Base-by-base conservation (phyloP, 164 flowering plant genomes). In the Kingdonia uniflora region DNA sequence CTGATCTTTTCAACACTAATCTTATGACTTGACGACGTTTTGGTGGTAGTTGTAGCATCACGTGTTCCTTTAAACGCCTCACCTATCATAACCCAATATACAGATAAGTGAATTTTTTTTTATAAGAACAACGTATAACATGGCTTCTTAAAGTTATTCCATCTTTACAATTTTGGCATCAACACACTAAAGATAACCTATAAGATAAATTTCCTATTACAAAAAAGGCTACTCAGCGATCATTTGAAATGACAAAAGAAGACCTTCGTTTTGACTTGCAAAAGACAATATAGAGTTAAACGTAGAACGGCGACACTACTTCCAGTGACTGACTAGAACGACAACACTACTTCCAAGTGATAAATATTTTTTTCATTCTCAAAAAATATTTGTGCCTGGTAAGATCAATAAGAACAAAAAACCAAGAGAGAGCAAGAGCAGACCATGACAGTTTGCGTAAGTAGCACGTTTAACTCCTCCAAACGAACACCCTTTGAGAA, bases 371-470 rank as follows among this genome's bases (percentile, higher is more conserved):
- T n/a, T n/a, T n/a, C n/a, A n/a, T n/a, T n/a, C n/a, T n/a, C n/a
- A n/a, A 25, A 20, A 21, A 19, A 43, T 26, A 21, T 22, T 23
- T 23, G 29, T 14, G 11, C 15, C 21, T 35, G 23, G 57, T 29
- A 37, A 42, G 51, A 5, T 42, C 35, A 11, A 19, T 25, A 25
- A 16, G n/a, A 40, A 15, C 51, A 49, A 50, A n/a, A n/a, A n/a
- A 33, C 24, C 15, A 49, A 35, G 8, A 63, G 41, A 47, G 49
- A 64, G 61, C 40, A 62, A 65, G 62, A 68, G 42, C 75, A 42
- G 8, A 92, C 98, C 98, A 92, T 92, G 40, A 92, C 84, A 63
- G 85, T 78, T 68, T 80, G 92, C 75, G 71, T 85, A 19, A 94
- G 88, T 59, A 92, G 53, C 47, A 88, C 75, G 57, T 84, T 82